Evolutionary conservation across 179 eudicot genomes (phyloP), one percentile per base, ranked within the genome.

Genomic region (Monotropa hypopitys): DNA sequence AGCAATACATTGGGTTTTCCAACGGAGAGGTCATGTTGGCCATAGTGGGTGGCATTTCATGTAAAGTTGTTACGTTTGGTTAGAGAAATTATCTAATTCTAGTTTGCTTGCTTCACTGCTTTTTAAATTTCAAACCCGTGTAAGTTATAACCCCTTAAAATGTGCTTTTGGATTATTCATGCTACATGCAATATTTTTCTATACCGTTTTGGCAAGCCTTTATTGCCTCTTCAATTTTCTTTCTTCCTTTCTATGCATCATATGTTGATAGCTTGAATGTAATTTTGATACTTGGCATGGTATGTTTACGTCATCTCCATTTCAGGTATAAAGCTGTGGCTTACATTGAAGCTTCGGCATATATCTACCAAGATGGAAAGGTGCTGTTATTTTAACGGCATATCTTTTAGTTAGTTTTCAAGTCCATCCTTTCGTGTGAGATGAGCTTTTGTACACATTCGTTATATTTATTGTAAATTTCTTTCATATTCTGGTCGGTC

Each of bases 351-450:
- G 98, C 97, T 40, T 88, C 97, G 65, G 98, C 98, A 46, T 88
- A 85, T 83, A 94, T 94, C 77, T 92, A 92, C 81, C 97, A 92
- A 88, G 96, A 94, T 84, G 97, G 97, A 86, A 94, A 92, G 98
- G 98, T 94, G 28, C 9, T 76, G 20, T 54, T 40, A 32, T 43
- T 59, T 78, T 69, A 15, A 23, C 69, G 16, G 51, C 49, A 57
- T 20, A 5, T 71, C 38, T 77, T 53, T 42, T 56, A 8, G 21
- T 42, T 70, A 11, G 20, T 77, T 18, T 38, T 38, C 40, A 40
- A 4, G 16, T 30, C 26, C 21, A 10, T 42, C 28, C 0, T 43
- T 42, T 42, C 26, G 40, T 11, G 2, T 9, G 54, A 47, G 43
- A 72, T 30, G 75, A 49, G 43, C 75, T 21, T 49, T 49, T 72